These are phyloP conservation scores for Musa acuminata DNA, from an alignment of 176 grass and related monocot species.

Conservation along the genomic window DNA sequence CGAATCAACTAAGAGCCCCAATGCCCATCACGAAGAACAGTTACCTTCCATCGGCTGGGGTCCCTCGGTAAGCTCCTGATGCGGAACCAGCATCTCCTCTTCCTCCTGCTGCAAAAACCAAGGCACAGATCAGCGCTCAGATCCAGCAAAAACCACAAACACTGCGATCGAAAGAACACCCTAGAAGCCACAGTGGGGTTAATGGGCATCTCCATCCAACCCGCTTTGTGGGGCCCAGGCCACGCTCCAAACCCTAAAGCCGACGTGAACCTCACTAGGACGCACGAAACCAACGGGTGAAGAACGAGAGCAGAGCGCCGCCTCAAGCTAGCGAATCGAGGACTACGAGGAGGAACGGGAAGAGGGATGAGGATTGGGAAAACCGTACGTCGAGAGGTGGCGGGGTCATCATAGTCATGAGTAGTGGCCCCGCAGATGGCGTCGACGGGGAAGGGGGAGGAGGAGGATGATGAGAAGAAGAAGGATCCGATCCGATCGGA, in stretches of 20 bases:
- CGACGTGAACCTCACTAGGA: not conserved
- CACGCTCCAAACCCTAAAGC: conserved; percentile 8
- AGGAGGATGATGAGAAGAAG: not conserved
- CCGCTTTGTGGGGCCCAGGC: not conserved
- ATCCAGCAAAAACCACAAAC: not conserved
- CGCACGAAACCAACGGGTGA: not conserved
- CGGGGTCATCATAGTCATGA: conserved; percentile 17
- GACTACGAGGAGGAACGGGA: not conserved
- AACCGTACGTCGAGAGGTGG: conserved; percentile 2
- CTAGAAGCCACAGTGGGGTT: not conserved
- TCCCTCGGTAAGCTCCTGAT: conserved; percentile 16
- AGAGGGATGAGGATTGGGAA: not conserved
- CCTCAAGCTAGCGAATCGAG: not conserved
- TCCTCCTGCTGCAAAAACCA: conserved; percentile 20
- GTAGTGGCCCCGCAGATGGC: not conserved
- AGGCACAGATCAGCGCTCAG: conserved; percentile 4
- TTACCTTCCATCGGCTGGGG: conserved; percentile 23
- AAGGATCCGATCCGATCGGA: not conserved
- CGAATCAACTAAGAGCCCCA: not conserved
- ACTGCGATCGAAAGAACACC: not conserved
- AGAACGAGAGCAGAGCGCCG: not conserved
- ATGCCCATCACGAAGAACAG: not conserved
- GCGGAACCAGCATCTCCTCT: conserved; percentile 24
- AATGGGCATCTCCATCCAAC: not conserved
- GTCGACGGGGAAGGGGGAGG: too few relatives aligned